Base-by-base conservation (phyloP, 164 flowering plant genomes). In the Berberis thunbergii region DNA sequence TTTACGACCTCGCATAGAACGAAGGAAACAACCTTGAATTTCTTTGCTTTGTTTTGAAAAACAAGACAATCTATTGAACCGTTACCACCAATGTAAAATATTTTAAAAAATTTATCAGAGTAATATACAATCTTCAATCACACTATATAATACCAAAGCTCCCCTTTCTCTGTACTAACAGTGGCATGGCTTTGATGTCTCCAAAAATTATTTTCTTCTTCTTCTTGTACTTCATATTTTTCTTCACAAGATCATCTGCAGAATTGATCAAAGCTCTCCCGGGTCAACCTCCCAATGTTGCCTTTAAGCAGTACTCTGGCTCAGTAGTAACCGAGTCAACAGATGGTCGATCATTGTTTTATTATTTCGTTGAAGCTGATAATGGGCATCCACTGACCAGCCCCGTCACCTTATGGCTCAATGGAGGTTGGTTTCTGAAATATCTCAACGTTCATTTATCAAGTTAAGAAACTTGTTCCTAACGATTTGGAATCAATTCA, bases 361-460 rank as follows among this genome's bases (percentile, higher is more conserved):
- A 80, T 49, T 80, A 80, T 60, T 80, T 80, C 43, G 77, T 78
- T 5, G 78, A 80, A 75, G 81, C 80, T 0, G 69, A 72, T 1
- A 11, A 41, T 1, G 43, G 69, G 1, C 38, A 74, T 13, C 77
- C 78, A 1, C 69, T 70, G 26, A 75, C 78, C 7, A 75, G 43
- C 48, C 84, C 84, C 13, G 48, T 80, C 42, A 80, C 84, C 43
- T 58, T 74, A 67, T 80, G 84, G 81, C 73, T 78, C 57, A 80
- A 76, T 75, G 84, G 84, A 76, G 81, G 84, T 80, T 10, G 45
- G 8, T 41, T 42, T 6, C 10, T 56, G 10, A 49, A 49, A 1
- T 13, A 7, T 41, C 42, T 56, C 41, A 3, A 4, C 43, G 13
- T 56, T 13, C 39, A 4, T 26, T 8, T 1, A 56, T 2, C 39